A percentile compares a stretch with the other conserved stretches of the same genome.
These are phyloP conservation scores for Phytophthora foliorum DNA, from an alignment of 352 stramenopile genomes.

Conservation along the genomic window DNA sequence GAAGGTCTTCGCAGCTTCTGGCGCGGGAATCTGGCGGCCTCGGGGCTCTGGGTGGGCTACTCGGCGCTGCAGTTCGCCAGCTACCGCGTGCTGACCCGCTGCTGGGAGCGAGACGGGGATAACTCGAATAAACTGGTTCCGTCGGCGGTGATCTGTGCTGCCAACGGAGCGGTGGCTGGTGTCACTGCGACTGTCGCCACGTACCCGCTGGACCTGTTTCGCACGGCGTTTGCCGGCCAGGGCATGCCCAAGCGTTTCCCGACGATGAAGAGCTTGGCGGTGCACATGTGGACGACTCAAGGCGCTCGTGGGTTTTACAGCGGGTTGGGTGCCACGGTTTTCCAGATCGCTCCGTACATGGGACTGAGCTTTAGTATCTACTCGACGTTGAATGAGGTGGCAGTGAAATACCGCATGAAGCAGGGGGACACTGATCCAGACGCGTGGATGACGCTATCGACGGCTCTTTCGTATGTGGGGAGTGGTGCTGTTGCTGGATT, in stretches of 20 bases:
- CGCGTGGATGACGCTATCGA: constrained; percentile 33
- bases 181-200: constrained; percentile 90
- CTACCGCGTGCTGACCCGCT: constrained; percentile 61
- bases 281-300: constrained; percentile 74
- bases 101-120: constrained; percentile 43
- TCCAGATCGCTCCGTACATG: constrained; percentile 97
- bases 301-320: constrained; percentile 92
- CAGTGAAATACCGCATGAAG: constrained; percentile 30
- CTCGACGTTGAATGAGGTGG: constrained; percentile 58
- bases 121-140: neutral
- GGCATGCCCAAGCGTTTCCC: constrained; percentile 87
- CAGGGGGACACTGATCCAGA: constrained; percentile 12
- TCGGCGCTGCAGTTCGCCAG: constrained; percentile 80
- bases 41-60: constrained; percentile 86
- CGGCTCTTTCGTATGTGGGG: constrained; percentile 67
- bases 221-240: constrained; percentile 94
- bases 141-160: constrained; percentile 59
- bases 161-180: constrained; percentile 89
- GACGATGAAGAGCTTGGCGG: constrained; percentile 80
- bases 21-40: constrained; percentile 83
- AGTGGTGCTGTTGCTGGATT: constrained; percentile 91
- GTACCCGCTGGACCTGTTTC: constrained; percentile 96
- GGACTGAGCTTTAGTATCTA: constrained; percentile 97
- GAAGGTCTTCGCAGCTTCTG: constrained; percentile 87
- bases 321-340: constrained; percentile 84